Percentiles rank a stretch among this genome's conserved stretches.
These are phyloP conservation scores for Colletotrichum liriopes DNA, from an alignment of 2,329 filamentous ascomycete species.

Conservation along the genomic window DNA sequence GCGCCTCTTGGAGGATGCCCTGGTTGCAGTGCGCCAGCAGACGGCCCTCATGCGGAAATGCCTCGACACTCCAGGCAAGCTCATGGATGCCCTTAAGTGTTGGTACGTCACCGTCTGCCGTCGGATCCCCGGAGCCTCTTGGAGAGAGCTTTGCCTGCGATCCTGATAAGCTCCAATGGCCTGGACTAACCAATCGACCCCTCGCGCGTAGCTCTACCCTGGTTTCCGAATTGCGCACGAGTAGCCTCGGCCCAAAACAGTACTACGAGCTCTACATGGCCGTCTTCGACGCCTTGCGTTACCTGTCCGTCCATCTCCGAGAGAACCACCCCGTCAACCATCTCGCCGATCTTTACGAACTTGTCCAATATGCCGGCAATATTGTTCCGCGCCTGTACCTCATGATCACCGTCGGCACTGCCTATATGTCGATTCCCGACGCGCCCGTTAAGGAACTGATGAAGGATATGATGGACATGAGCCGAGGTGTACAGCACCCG, in stretches of 20 bases:
- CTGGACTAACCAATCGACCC: slow-evolving; percentile 7
- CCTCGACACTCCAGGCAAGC: slow-evolving; percentile 95
- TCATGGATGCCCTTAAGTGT: slow-evolving; percentile 99
- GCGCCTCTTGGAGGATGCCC: slow-evolving; percentile 95
- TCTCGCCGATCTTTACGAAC: slow-evolving; percentile 96
- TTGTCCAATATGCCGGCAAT: slow-evolving; percentile 98
- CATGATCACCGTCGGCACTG: slow-evolving; percentile 99
- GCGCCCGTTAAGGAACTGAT: slow-evolving; percentile 99
- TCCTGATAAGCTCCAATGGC: slow-evolving; percentile 42
- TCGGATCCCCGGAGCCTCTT: slow-evolving; percentile 38
- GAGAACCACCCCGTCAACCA: slow-evolving; percentile 99
- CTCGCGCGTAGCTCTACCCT: slow-evolving; percentile 83
- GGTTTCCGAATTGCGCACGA: slow-evolving; percentile 97
- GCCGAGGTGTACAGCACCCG: slow-evolving; percentile 95
- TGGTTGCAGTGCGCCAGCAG: slow-evolving; percentile 97
- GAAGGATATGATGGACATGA: slow-evolving; percentile 99
- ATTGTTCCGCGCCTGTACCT: slow-evolving; percentile 97
- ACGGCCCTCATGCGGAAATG: slow-evolving; percentile 98
- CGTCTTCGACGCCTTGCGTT: slow-evolving; percentile 96
- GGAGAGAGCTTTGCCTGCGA: slow-evolving; percentile 41
- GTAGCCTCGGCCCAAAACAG: slow-evolving; percentile 97
- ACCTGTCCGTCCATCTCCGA: slow-evolving; percentile 95
- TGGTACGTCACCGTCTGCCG: slow-evolving; percentile 75
- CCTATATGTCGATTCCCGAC: slow-evolving; percentile 99
- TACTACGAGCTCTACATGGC: slow-evolving; percentile 99